phyloP scores from a whole-genome alignment of 495 filamentous ascomycete genomes.

The Talaromyces borbonicus region DNA sequence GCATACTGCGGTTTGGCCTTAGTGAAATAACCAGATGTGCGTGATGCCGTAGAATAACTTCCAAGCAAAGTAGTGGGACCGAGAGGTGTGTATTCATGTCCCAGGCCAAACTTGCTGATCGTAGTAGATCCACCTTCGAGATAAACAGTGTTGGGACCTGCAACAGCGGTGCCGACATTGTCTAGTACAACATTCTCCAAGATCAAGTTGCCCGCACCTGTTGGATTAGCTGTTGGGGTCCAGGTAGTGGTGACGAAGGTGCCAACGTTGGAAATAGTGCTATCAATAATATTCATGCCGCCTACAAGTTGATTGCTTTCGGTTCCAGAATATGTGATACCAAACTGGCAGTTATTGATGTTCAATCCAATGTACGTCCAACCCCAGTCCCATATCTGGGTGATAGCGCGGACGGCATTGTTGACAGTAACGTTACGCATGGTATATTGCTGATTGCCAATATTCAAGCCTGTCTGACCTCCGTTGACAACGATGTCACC shows the following conservation, averaged over 20 bases:
- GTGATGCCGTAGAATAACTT: no score
- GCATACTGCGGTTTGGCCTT: conserved; percentile 59
- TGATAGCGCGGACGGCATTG: conserved; percentile 51
- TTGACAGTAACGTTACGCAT: conserved; percentile 63
- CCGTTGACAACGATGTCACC: conserved; percentile 56
- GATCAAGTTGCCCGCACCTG: conserved; percentile 67
- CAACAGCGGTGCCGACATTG: conserved; percentile 43
- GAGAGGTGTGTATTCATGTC: conserved; percentile 50
- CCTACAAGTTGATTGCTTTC: conserved; percentile 28
- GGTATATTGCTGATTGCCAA: conserved; percentile 78
- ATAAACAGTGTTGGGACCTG: conserved; percentile 44
- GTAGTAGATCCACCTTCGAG: conserved; percentile 59
- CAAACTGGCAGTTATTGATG: conserved; percentile 41
- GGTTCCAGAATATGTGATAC: conserved; percentile 44
- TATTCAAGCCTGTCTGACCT: conserved; percentile 50
- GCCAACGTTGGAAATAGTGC: conserved; percentile 52
- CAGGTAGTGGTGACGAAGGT: conserved; percentile 65
- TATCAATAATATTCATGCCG: conserved; percentile 43
- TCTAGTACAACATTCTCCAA: conserved; percentile 80
- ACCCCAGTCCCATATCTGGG: conserved; percentile 50
- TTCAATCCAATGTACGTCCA: conserved; percentile 45
- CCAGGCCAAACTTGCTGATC: conserved; percentile 64
- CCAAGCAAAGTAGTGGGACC: conserved; percentile 28
- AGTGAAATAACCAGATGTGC: conserved; percentile 49
- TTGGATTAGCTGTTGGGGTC: conserved; percentile 40